Evolutionary conservation across 192 early-diverging fungal species (phyloP), one percentile per base, ranked within the genome.

Genomic region (Hyaloraphidium curvatum): DNA sequence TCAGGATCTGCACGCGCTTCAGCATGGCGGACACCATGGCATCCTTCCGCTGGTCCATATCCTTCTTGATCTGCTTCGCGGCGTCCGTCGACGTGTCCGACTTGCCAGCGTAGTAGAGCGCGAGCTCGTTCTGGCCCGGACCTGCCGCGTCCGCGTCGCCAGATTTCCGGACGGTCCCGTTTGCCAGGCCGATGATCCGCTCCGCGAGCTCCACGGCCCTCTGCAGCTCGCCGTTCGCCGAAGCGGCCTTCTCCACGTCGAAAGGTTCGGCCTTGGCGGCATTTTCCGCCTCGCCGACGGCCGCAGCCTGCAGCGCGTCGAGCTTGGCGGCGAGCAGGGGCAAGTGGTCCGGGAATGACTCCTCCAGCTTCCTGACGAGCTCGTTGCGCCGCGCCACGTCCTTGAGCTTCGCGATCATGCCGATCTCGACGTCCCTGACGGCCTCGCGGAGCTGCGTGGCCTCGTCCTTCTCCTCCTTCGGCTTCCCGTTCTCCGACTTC

Each of bases 331-430:
- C 55, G 31, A 73, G 60, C 21, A 81, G 61, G 3, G 78, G 73
- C 33, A 85, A 54, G 57, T 74, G 67, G 5, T 66, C 54, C 4
- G 71, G 61, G 56, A 83, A 73, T 19, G 76, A 72, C 13, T 59
- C 48, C 50, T 91, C 79, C 4, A 97, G 59, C 40, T 77, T 62
- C 1, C 50, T 59, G 21, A 81, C 33, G 27, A 86, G 37, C 22
- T 65, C 62, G 33, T 66, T 61, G 29, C 82, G 76, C 14, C 71
- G 71, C 2, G 19, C 56, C 16, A 70, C 75, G 25, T 74, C 76
- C 61, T 67, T 75, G 28, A 81, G 57, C 70, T 91, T 93, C 65
- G 84, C 86, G 40, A 95, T 55, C 67, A 77, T 77, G 1, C 77
- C 63, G 28, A 97, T 73, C 58, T 87, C 78, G 22, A 85, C 58